Conservation (phyloP, 345 rosid genomes). For the Aurinia saxatilis region DNA sequence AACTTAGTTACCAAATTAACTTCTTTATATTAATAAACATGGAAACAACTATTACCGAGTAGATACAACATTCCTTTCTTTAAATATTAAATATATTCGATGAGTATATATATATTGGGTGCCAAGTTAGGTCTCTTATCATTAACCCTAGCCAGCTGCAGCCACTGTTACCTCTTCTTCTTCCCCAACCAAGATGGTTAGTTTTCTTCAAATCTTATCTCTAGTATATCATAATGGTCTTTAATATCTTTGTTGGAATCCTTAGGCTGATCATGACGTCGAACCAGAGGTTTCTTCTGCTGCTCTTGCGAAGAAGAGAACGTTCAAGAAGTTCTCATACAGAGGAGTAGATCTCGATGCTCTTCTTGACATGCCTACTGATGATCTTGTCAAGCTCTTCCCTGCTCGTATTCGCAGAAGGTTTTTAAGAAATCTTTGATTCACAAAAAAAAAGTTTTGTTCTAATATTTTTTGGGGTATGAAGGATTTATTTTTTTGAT, state of each 20-base stretch:
- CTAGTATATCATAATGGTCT: not conserved
- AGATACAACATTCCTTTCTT: no score
- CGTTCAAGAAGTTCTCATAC: constrained; percentile 70
- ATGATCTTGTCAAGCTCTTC: constrained; percentile 62
- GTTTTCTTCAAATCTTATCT: not conserved
- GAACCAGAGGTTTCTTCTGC: constrained; percentile 33
- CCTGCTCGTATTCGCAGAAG: constrained; percentile 59
- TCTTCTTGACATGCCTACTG: constrained; percentile 63
- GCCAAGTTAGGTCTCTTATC: no score
- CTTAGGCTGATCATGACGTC: constrained; percentile 43
- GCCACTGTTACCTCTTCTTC: no score
- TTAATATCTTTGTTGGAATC: not conserved
- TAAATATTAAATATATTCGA: no score
- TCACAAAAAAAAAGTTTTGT: not conserved
- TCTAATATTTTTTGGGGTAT: not conserved
- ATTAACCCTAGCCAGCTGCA: no score
- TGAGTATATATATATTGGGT: no score
- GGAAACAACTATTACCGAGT: no score
- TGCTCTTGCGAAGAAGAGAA: constrained; percentile 59
- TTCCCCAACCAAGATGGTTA: not conserved
- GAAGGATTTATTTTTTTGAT: not conserved
- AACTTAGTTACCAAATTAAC: no score
- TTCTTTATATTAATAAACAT: no score
- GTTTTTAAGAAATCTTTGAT: constrained; percentile 11
- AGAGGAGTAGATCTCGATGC: constrained; percentile 75